phyloP scores from a whole-genome alignment of 1,284 basidiomycete genomes.

The Mycosarcoma mackinlayi region DNA sequence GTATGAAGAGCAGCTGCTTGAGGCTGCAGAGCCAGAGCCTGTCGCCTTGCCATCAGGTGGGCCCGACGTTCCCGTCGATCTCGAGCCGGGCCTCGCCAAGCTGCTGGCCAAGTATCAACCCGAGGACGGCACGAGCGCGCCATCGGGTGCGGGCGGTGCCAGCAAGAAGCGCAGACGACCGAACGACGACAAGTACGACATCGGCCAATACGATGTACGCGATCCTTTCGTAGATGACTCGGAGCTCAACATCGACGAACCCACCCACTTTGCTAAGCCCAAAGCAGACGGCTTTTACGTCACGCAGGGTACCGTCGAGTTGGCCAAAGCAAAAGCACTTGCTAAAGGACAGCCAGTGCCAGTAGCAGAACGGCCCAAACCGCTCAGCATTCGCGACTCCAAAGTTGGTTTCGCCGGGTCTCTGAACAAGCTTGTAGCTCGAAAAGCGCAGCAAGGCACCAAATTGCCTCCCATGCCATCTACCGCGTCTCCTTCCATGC shows the following conservation, averaged over 20 bases:
- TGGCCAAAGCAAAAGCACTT: constrained; percentile 46
- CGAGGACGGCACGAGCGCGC: constrained; percentile 14
- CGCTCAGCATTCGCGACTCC: constrained; percentile 47
- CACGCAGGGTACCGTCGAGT: constrained; percentile 64
- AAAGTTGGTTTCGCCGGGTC: constrained; percentile 51
- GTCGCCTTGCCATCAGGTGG: constrained; percentile 20
- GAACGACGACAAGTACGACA: constrained; percentile 56
- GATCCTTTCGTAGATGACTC: constrained; percentile 99
- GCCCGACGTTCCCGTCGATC: constrained; percentile 28
- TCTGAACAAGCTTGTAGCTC: constrained; percentile 58
- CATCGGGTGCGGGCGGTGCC: constrained; percentile 9
- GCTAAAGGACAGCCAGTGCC: constrained; percentile 23
- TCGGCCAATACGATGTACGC: constrained; percentile 79
- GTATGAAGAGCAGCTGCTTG: constrained; percentile 52
- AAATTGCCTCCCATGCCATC: constrained; percentile 34
- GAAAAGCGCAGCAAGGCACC: constrained; percentile 41
- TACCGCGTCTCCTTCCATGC: constrained; percentile 32
- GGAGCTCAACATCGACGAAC: constrained; percentile 87
- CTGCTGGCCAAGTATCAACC: constrained; percentile 53
- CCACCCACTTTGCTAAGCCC: constrained; percentile 90
- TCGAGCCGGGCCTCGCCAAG: constrained; percentile 53
- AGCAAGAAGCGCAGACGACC: constrained; percentile 45
- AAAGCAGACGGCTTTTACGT: constrained; percentile 95
- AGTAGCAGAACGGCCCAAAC: constrained; percentile 21
- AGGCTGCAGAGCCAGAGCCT: constrained; percentile 27